These are phyloP conservation scores for Scleromitrula shiraiana DNA, from an alignment of 2,329 filamentous ascomycete genomes.

Conservation along the genomic window DNA sequence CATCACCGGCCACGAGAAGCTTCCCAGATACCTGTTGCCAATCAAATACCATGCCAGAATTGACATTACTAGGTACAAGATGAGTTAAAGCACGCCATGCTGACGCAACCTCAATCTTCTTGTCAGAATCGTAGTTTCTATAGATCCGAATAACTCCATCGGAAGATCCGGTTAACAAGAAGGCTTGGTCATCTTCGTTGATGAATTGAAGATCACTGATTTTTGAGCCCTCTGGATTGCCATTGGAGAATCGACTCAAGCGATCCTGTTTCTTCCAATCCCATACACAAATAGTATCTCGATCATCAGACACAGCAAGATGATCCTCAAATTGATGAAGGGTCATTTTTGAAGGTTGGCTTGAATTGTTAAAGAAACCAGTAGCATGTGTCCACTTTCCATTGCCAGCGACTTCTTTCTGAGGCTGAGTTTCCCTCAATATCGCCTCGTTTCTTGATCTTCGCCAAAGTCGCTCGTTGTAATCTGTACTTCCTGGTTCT, in stretches of 20 bases:
- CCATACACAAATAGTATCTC: conserved; percentile 86
- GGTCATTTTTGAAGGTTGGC: conserved; percentile 84
- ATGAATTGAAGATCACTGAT: conserved; percentile 96
- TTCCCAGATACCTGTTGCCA: conserved; percentile 98
- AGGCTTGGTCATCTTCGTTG: conserved; percentile 94
- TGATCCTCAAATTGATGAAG: conserved; percentile 99
- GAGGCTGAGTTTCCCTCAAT: conserved; percentile 83
- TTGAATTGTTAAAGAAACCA: conserved; percentile 79
- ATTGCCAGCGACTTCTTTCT: conserved; percentile 79
- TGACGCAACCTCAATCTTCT: conserved; percentile 75
- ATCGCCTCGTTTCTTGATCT: conserved; percentile 88
- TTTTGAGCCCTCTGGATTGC: conserved; percentile 81
- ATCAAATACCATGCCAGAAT: conserved; percentile 93
- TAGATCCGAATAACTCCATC: conserved; percentile 93
- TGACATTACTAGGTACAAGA: conserved; percentile 87
- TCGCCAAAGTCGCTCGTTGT: conserved; percentile 91
- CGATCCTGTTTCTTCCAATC: conserved; percentile 77
- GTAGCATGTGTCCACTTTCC: conserved; percentile 81
- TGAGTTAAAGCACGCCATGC: conserved; percentile 89
- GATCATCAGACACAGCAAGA: conserved; percentile 85
- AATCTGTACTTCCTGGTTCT: conserved; percentile 91
- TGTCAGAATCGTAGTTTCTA: conserved; percentile 76
- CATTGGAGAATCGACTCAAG: conserved; percentile 83
- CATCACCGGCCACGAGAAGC: conserved; percentile 90
- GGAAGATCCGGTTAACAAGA: conserved; percentile 89